A percentile compares a stretch with the other conserved stretches of the same genome.
Evolutionary conservation across 1,284 basidiomycete species (phyloP).

Genomic region (Ceratobasidium sp.): DNA sequence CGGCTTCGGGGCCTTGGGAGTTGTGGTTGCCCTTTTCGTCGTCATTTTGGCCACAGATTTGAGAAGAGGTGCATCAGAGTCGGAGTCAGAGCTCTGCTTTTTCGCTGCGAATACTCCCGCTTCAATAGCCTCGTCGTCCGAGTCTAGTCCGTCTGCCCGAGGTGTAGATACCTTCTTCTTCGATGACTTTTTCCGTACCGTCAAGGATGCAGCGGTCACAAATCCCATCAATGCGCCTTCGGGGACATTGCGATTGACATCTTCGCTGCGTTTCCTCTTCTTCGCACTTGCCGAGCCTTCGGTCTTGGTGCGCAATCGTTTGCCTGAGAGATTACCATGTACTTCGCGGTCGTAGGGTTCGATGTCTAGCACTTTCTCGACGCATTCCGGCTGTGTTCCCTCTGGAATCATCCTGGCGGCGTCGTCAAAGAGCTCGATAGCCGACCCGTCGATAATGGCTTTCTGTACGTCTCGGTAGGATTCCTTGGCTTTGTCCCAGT

Average conservation of each 20-base stretch:
- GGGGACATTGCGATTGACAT: conserved; percentile 76
- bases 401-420: conserved; percentile 89
- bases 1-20: conserved; percentile 38
- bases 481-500: conserved; percentile 91
- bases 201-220: conserved; percentile 71
- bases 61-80: conserved; percentile 15
- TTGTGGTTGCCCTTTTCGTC: conserved; percentile 31
- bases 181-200: conserved; percentile 56
- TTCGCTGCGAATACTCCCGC: conserved; percentile 32
- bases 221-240: conserved; percentile 73
- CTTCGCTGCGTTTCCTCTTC: conserved; percentile 80
- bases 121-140: conserved; percentile 45
- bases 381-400: conserved; percentile 79
- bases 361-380: conserved; percentile 88
- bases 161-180: conserved; percentile 49
- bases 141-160: conserved; percentile 42
- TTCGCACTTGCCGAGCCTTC: conserved; percentile 58
- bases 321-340: conserved; percentile 57
- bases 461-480: conserved; percentile 92
- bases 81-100: conserved; percentile 14
- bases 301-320: conserved; percentile 55
- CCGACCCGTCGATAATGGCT: conserved; percentile 86
- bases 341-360: conserved; percentile 76
- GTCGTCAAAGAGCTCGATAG: conserved; percentile 93
- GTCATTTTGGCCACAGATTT: conserved; percentile 26